phyloP scores from a whole-genome alignment of 192 early-diverging fungal species.

The Coemansia furcata region DNA sequence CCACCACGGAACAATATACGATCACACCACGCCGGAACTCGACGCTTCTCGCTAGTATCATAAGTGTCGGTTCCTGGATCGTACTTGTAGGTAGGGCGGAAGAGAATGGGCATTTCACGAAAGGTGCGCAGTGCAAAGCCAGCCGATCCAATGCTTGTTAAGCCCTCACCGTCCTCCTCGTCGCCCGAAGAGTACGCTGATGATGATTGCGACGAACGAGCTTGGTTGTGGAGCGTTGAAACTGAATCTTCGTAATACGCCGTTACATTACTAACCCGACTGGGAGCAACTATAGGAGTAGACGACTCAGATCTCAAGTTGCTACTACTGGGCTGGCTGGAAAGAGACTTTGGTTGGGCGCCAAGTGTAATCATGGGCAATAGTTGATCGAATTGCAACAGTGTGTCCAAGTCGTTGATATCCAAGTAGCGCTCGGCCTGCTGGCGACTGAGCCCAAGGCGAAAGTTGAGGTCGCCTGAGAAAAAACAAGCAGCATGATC shows the following conservation, averaged over 20 bases:
- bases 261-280: background rate
- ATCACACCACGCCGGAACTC: conserved; percentile 96
- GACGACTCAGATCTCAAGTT: conserved; percentile 11
- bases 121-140: conserved; percentile 77
- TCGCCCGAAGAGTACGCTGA: conserved; percentile 28
- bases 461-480: conserved; percentile 96
- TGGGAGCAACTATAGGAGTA: background rate
- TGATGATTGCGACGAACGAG: conserved; percentile 34
- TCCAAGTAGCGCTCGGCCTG: conserved; percentile 59
- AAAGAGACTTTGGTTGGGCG: conserved; percentile 3
- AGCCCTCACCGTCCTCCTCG: conserved; percentile 15
- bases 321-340: conserved; percentile 7
- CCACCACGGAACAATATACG: conserved; percentile 70
- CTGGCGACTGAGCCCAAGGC: conserved; percentile 73
- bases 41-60: conserved; percentile 91
- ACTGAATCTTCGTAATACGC: background rate
- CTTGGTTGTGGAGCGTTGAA: conserved; percentile 13
- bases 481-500: conserved; percentile 75
- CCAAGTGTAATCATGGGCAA: conserved; percentile 26
- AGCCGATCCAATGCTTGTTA: conserved; percentile 48
- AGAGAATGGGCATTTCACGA: conserved; percentile 71
- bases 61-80: conserved; percentile 80
- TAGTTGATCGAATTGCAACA: conserved; percentile 69
- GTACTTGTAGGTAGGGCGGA: conserved; percentile 98
- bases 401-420: conserved; percentile 56